A percentile compares a stretch with the other conserved stretches of the same genome.
Evolutionary conservation across 192 early-diverging fungal genomes (phyloP).

Genomic region (Haplosporangium gracile): DNA sequence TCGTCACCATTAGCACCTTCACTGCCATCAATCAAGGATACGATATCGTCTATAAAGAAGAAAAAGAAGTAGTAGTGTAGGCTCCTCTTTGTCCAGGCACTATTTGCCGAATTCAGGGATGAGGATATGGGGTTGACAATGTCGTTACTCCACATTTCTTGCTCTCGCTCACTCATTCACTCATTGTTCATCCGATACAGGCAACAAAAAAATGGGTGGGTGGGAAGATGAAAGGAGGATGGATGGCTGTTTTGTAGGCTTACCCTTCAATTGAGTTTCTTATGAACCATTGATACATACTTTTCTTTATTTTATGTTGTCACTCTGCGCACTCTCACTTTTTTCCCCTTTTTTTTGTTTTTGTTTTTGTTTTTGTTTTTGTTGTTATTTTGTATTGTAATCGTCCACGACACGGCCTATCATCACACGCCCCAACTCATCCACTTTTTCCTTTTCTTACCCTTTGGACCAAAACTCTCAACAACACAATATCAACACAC

Average conservation of each 20-base stretch:
- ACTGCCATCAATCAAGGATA: too few relatives aligned
- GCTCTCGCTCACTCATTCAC: background rate
- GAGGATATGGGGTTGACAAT: background rate
- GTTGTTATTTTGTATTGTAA: background rate
- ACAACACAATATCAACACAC: conserved; percentile 1
- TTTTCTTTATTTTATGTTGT: background rate
- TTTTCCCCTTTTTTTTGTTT: background rate
- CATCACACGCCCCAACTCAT: background rate
- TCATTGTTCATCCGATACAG: background rate
- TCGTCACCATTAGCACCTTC: too few relatives aligned
- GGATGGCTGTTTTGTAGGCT: background rate
- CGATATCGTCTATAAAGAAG: too few relatives aligned
- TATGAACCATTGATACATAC: background rate
- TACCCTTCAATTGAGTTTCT: background rate
- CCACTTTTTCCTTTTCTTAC: background rate
- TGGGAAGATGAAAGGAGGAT: background rate
- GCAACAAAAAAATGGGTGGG: background rate
- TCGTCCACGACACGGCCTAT: background rate
- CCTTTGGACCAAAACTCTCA: background rate
- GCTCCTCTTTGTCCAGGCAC: background rate
- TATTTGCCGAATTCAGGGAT: background rate
- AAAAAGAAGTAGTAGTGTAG: too few relatives aligned
- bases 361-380: conserved; percentile 3
- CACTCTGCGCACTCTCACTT: background rate
- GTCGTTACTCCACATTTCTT: background rate